Conservation (phyloP, 2,329 filamentous ascomycete genomes). For the Aspergillus sclerotialis region DNA sequence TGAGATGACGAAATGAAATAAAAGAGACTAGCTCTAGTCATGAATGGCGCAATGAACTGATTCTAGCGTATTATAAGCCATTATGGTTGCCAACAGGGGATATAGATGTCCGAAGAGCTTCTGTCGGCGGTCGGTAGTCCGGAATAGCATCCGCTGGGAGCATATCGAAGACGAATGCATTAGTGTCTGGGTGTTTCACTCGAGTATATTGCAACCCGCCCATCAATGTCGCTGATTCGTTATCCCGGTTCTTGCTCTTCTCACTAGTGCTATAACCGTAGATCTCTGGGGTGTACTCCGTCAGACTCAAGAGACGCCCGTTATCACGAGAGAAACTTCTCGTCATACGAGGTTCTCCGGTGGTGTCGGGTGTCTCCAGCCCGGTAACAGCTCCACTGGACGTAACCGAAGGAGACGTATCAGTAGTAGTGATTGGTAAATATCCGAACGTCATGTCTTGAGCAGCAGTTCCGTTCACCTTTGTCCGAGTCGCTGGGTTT, state of each 20-base stretch:
- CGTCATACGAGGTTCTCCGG: conserved; percentile 8
- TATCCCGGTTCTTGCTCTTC: conserved; percentile 20
- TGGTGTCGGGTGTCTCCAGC: conserved; percentile 11
- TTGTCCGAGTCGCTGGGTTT: conserved; percentile 13
- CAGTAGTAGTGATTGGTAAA: conserved; percentile 17
- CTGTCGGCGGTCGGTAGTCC: conserved; percentile 13
- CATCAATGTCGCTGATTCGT: conserved; percentile 27
- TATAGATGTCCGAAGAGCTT: too few species aligned
- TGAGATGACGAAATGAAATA: too few species aligned
- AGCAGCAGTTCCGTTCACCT: conserved; percentile 11
- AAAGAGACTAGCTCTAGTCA: too few species aligned
- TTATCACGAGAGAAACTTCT: conserved; percentile 15
- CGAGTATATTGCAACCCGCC: conserved; percentile 37
- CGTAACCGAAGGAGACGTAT: conserved; percentile 7
- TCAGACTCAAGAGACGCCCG: conserved; percentile 16
- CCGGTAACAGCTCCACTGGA: conserved; percentile 5
- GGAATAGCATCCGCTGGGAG: conserved; percentile 12
- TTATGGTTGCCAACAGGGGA: too few species aligned
- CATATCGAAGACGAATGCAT: conserved; percentile 11
- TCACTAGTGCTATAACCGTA: conserved; percentile 34
- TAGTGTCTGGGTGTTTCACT: conserved; percentile 15
- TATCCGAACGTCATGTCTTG: conserved; percentile 25
- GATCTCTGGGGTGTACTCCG: conserved; percentile 25
- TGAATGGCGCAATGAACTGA: too few species aligned
- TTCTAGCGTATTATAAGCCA: too few species aligned